Evolutionary conservation across 2,329 filamentous ascomycete genomes (phyloP), one percentile per base, ranked within the genome.

Genomic region (Dryadomyces quercivorus): DNA sequence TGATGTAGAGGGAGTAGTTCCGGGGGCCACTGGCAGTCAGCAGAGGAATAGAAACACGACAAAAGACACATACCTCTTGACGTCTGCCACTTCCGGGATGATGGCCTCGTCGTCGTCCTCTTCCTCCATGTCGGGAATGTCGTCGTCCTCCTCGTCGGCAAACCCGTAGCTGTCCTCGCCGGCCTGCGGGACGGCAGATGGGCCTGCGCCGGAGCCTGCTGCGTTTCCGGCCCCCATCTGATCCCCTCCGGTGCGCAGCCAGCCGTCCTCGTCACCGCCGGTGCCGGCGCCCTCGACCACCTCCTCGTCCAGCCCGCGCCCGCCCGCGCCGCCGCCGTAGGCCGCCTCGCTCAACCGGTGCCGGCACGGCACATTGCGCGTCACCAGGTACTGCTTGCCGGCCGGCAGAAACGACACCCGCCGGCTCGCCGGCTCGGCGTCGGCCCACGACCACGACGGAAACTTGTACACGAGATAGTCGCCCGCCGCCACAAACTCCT

Each of bases 381-480:
- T 96, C 45, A 97, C 86, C 42, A 98, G 80, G 65, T 90, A 98
- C 77, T 98, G 93, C 73, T 97, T 98, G 52, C 86, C 88, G 0
- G 83, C 72, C 1, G 93, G 93, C 4, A 98, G 81, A 66, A 95
- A 88, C 60, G 76, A 74, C 54, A 88, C 87, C 59, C 90, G 85
- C 68, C 89, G 88, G 58, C 81, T 78, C 1, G 84, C 80, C n/a
- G 84, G 82, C 54, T 92, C 87, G 61, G 92, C 91, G 63, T 93
- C 88, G 60, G 86, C 84, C 93, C 93, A 98, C 51, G 88, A 86
- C 93, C 93, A 98, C 56, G 92, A 95, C 9, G 92, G 93, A 72
- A 98, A 98, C 75, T 96, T 97, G 82, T 94, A 95, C 65, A 95
- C 91, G 42, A 98, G 83, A 69, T 97, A 98, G 74, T 98, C 93